These are phyloP conservation scores for Heritiera littoralis DNA, from an alignment of 345 rosid genomes.

Conservation along the genomic window DNA sequence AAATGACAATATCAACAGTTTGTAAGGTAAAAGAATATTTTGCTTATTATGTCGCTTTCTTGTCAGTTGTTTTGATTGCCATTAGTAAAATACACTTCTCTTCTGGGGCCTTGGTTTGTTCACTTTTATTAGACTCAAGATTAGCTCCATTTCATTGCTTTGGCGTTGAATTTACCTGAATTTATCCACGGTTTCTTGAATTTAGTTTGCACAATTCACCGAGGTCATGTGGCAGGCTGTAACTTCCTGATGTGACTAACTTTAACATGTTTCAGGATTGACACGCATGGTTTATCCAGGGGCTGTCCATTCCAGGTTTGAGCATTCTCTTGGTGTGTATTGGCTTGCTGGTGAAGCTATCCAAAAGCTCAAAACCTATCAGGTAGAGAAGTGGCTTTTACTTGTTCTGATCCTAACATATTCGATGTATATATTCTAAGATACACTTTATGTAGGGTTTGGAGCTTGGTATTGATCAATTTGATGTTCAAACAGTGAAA, in stretches of 20 bases:
- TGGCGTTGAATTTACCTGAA: not conserved
- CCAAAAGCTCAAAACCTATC: slow-evolving; percentile 59
- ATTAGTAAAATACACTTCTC: not conserved
- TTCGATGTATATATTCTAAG: slow-evolving; percentile 15
- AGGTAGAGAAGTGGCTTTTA: slow-evolving; percentile 43
- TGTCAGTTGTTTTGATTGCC: not conserved
- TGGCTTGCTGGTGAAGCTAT: slow-evolving; percentile 82
- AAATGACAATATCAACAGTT: not conserved
- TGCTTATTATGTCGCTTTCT: not conserved
- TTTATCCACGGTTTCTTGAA: not conserved
- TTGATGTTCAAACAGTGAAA: slow-evolving; percentile 86
- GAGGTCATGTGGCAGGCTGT: not conserved
- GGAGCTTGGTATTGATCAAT: slow-evolving; percentile 77
- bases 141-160: not conserved
- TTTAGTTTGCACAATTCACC: slow-evolving; percentile 6
- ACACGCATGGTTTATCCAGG: slow-evolving; percentile 87
- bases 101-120: not conserved
- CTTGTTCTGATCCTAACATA: slow-evolving; percentile 7
- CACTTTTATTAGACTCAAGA: not conserved
- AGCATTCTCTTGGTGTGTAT: slow-evolving; percentile 94
- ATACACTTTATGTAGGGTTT: slow-evolving; percentile 48
- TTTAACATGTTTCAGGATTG: slow-evolving; percentile 53
- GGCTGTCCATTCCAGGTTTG: slow-evolving; percentile 88
- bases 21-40: not conserved
- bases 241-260: not conserved